Conservation (phyloP, 2,329 filamentous ascomycete genomes). For the Hymenoscyphus albidus region DNA sequence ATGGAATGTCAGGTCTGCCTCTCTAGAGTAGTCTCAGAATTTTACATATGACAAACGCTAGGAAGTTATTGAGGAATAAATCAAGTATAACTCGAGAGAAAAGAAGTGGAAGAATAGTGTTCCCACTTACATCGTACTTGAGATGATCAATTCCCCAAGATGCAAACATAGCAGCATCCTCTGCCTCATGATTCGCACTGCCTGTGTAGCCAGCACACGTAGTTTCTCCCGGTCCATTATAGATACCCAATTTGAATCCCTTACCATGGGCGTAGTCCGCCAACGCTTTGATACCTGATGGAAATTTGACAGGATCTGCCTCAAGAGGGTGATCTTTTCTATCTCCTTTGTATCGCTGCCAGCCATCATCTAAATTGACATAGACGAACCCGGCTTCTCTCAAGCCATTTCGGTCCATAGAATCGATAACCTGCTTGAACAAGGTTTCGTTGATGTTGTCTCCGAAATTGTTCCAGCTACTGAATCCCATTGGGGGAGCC, state of each 20-base stretch:
- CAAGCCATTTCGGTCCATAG: slow-evolving; percentile 44
- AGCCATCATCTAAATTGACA: slow-evolving; percentile 59
- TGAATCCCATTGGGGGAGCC: slow-evolving; percentile 47
- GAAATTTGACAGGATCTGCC: slow-evolving; percentile 45
- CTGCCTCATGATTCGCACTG: slow-evolving; percentile 51
- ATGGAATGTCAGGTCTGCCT: too few relatives aligned
- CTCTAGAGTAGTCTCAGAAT: too few relatives aligned
- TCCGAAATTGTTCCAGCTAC: slow-evolving; percentile 50
- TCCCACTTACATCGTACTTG: slow-evolving; percentile 47
- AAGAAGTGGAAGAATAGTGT: too few relatives aligned
- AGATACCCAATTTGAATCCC: slow-evolving; percentile 61
- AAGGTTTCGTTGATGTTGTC: slow-evolving; percentile 46
- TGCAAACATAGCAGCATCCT: slow-evolving; percentile 55
- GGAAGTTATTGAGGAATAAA: too few relatives aligned
- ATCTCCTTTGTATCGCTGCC: slow-evolving; percentile 43
- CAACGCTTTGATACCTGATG: slow-evolving; percentile 52
- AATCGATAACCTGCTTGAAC: slow-evolving; percentile 43
- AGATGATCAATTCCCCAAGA: slow-evolving; percentile 57
- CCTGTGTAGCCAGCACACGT: slow-evolving; percentile 38
- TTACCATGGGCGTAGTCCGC: slow-evolving; percentile 52
- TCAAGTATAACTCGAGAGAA: too few relatives aligned
- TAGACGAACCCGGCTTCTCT: slow-evolving; percentile 52
- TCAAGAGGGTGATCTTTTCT: slow-evolving; percentile 27
- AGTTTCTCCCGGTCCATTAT: slow-evolving; percentile 49
- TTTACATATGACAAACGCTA: too few relatives aligned